These are phyloP conservation scores for Candida loeiensis DNA, from an alignment of 805 yeast species.

Conservation along the genomic window DNA sequence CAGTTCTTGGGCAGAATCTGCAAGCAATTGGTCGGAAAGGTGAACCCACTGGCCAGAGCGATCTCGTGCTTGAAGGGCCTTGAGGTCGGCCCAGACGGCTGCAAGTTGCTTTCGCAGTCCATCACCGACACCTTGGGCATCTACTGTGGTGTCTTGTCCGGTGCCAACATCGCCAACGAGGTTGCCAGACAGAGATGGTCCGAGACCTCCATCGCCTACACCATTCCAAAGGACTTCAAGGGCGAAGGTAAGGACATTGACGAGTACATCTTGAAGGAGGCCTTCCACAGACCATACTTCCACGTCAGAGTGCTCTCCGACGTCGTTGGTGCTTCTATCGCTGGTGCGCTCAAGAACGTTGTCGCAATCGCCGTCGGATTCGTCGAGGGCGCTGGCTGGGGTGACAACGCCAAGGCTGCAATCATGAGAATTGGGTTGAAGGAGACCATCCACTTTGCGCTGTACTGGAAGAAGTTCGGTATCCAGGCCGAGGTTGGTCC, in stretches of 20 bases:
- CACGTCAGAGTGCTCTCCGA: constrained; percentile 91
- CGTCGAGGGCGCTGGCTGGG: constrained; percentile 98
- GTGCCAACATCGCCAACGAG: constrained; percentile 96
- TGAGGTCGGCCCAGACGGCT: constrained; percentile 82
- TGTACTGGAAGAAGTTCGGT: constrained; percentile 54
- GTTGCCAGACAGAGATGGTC: constrained; percentile 96
- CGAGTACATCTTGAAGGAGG: constrained; percentile 63
- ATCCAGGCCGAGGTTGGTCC: constrained; percentile 51
- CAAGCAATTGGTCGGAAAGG: constrained; percentile 70
- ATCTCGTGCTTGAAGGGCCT: constrained; percentile 95
- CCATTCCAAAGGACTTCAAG: constrained; percentile 62
- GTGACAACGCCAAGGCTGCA: constrained; percentile 97
- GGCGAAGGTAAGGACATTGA: constrained; percentile 73
- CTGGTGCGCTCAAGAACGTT: constrained; percentile 95
- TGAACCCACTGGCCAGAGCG: constrained; percentile 72
- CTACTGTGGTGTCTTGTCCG: constrained; percentile 93
- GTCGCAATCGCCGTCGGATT: constrained; percentile 96
- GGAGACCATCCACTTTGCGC: constrained; percentile 84
- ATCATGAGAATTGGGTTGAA: constrained; percentile 92
- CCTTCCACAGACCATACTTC: constrained; percentile 97
- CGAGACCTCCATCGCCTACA: constrained; percentile 95
- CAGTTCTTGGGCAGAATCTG: constrained; percentile 84
- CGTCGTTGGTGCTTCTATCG: constrained; percentile 93
- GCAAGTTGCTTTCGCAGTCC: constrained; percentile 74
- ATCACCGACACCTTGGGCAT: constrained; percentile 79